These are phyloP conservation scores for Aspergillus quadricinctus DNA, from an alignment of 2,329 filamentous ascomycete species.

Conservation along the genomic window DNA sequence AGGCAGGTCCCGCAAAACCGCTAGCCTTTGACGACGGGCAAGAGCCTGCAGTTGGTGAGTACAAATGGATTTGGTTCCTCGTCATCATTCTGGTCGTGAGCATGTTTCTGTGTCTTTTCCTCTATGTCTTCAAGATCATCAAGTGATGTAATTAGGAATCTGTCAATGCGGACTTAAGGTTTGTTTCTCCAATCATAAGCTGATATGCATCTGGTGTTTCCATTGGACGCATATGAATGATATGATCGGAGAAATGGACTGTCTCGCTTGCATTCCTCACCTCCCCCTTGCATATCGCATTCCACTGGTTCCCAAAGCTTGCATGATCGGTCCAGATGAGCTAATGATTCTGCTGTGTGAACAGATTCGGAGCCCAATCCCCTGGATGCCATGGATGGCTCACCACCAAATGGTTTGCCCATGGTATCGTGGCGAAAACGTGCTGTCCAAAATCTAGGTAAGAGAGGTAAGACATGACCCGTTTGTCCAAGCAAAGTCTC, in stretches of 20 bases:
- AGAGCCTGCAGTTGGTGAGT: constrained; percentile 16
- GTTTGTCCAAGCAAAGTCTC: background rate
- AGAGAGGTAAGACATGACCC: background rate
- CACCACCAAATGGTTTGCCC: background rate
- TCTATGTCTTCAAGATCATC: constrained; percentile 20
- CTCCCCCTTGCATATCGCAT: constrained; percentile 12
- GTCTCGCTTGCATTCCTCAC: constrained; percentile 8
- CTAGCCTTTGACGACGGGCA: background rate
- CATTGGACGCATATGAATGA: background rate
- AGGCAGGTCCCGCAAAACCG: background rate
- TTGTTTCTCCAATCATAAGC: background rate
- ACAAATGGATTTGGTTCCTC: constrained; percentile 19
- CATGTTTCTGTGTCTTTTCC: constrained; percentile 22
- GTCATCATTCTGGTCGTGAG: constrained; percentile 15
- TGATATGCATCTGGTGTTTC: background rate
- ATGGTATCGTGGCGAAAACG: background rate
- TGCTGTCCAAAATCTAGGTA: background rate
- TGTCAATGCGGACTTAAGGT: constrained; percentile 3
- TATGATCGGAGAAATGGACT: background rate
- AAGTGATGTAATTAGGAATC: constrained; percentile 16
- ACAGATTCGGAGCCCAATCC: background rate
- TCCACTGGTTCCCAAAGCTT: background rate
- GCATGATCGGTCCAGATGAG: background rate
- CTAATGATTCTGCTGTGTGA: constrained; percentile 2
- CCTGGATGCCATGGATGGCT: background rate